Evolutionary conservation across 2,329 filamentous ascomycete genomes (phyloP).

Genomic region (Calonectria naviculata): DNA sequence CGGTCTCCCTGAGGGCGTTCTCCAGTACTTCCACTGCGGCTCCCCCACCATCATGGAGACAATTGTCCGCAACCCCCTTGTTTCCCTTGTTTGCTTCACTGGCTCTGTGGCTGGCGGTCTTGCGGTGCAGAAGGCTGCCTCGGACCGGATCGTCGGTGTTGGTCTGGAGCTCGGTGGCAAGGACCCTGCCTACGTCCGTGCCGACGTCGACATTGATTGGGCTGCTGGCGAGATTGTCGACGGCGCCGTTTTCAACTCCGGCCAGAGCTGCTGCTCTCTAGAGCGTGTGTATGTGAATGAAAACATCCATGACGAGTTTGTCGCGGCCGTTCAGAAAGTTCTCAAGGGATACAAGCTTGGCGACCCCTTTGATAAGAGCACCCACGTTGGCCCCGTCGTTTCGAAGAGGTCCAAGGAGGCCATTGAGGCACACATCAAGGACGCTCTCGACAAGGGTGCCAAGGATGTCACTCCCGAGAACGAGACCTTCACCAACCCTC

Average conservation of each 20-base stretch:
- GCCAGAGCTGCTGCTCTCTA: constrained; percentile 96
- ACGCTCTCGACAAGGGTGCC: constrained; percentile 86
- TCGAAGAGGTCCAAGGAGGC: constrained; percentile 81
- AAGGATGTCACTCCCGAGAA: constrained; percentile 87
- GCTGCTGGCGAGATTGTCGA: constrained; percentile 95
- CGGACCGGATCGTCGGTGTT: constrained; percentile 86
- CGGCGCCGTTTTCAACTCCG: constrained; percentile 96
- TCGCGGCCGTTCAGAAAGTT: constrained; percentile 82
- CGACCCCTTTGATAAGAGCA: constrained; percentile 83
- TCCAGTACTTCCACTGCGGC: constrained; percentile 94
- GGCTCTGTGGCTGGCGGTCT: constrained; percentile 91
- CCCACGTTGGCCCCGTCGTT: constrained; percentile 89
- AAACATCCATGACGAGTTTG: constrained; percentile 84
- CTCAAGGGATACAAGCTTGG: constrained; percentile 86
- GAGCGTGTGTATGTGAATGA: constrained; percentile 93
- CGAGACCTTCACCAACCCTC: constrained; percentile 77
- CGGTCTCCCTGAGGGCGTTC: constrained; percentile 83
- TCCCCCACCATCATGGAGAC: constrained; percentile 81
- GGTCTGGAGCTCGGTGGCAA: constrained; percentile 95
- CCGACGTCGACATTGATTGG: constrained; percentile 90
- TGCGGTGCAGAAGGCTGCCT: constrained; percentile 85
- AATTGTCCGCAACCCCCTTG: constrained; percentile 79
- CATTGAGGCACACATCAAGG: constrained; percentile 83
- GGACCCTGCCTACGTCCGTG: constrained; percentile 89
- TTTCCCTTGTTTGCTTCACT: constrained; percentile 91